Evolutionary conservation across 345 rosid species (phyloP), one percentile per base, ranked within the genome.

Genomic region (Gossypium herbaceum): DNA sequence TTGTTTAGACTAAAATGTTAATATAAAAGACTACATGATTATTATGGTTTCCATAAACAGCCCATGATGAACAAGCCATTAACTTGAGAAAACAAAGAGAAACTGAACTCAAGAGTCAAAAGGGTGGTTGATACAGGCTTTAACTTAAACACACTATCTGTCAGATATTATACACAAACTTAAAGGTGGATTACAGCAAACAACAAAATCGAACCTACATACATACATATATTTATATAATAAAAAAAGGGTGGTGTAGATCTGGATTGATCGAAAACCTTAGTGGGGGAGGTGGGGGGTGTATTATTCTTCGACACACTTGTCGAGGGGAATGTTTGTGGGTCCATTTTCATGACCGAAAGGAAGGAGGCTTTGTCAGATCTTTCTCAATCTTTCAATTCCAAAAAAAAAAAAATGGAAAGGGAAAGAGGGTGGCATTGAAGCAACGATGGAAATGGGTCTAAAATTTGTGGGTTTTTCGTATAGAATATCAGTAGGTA

Each of bases 301-400:
- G 83, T 72, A 88, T 88, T 81, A 88, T 88, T 82, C 88, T 82
- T 73, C 45, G 8, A 82, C 92, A 83, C 92, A 84, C 77, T 88
- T 76, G 81, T 76, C 92, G 73, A 88, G 85, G 85, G 84, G 92
- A 88, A 88, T 88, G 92, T 88, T 86, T 85, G 86, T 79, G 91
- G 88, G 89, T 41, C 80, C 87, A 84, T 3, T 3, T 43, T 43
- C 15, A 59, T 41, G 78, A 75, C 79, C 63, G 27, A 68, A 64
- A 79, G 76, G 65, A 48, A 80, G 67, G 7, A 64, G 75, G 58
- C 71, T 58, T 63, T 79, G 79, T 81, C 84, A 84, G 84, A 82
- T 81, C 81, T 83, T 75, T 84, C 83, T 64, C 77, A 58, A 69
- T 71, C 72, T 55, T 56, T 74, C 56, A 48, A 56, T 75, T 51